A percentile compares a stretch with the other conserved stretches of the same genome.
Evolutionary conservation across 805 yeast genomes (phyloP).

Genomic region (Brettanomyces anomalus): DNA sequence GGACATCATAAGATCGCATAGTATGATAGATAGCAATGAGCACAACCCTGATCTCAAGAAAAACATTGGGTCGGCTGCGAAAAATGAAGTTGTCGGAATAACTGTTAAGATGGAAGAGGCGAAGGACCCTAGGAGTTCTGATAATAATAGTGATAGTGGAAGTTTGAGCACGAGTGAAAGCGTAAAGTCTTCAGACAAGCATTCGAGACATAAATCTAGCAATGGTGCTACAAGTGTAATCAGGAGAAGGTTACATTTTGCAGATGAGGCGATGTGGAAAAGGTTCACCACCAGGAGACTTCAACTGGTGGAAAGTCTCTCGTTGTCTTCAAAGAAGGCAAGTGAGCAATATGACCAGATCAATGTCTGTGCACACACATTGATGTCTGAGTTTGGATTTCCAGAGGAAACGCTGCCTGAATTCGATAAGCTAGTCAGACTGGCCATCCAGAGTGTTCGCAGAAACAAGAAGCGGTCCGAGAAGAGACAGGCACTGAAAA

Average conservation of each 20-base stretch:
- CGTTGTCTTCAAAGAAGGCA: slow-evolving; percentile 60
- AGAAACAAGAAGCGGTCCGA: slow-evolving; percentile 71
- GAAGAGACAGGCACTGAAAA: slow-evolving; percentile 26
- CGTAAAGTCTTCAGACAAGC: neutral
- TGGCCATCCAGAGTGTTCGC: slow-evolving; percentile 89
- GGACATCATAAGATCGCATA: no score
- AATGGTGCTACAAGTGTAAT: slow-evolving; percentile 33
- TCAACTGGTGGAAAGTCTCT: slow-evolving; percentile 74
- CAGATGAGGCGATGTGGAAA: slow-evolving; percentile 82
- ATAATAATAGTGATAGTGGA: no score
- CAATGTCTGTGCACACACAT: slow-evolving; percentile 62
- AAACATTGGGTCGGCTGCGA: no score
- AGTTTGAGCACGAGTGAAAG: no score
- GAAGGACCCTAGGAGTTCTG: no score
- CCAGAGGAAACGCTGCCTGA: slow-evolving; percentile 51
- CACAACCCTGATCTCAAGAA: no score
- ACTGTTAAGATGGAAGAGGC: no score
- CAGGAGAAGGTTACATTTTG: slow-evolving; percentile 57
- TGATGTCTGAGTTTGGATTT: slow-evolving; percentile 73
- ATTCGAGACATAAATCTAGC: slow-evolving; percentile 9
- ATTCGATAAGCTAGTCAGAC: slow-evolving; percentile 82
- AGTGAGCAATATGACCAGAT: slow-evolving; percentile 87
- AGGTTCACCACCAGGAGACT: slow-evolving; percentile 82
- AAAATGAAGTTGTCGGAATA: no score
- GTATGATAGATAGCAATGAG: no score